These are phyloP conservation scores for Trichoderma oligosporum DNA, from an alignment of 2,329 filamentous ascomycete genomes.

Conservation along the genomic window DNA sequence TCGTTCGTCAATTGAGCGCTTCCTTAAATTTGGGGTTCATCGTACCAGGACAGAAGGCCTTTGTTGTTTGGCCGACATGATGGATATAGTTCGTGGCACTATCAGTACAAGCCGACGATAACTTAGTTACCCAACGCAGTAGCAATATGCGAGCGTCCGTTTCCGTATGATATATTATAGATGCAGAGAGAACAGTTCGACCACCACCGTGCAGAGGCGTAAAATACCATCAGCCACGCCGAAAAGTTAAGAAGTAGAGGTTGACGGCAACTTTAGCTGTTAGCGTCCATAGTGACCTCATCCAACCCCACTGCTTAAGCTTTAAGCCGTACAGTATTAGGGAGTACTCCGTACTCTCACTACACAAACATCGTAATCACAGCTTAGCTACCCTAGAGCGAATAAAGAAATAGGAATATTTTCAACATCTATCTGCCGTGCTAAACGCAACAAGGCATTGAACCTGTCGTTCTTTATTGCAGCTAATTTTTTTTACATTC, in stretches of 20 bases:
- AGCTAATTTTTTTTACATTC: not conserved
- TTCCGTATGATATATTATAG: not conserved
- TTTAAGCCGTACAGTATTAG: not conserved
- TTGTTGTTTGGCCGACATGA: slow-evolving; percentile 49
- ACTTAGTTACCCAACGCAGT: not conserved
- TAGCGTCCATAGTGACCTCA: slow-evolving; percentile 28
- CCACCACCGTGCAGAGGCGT: not conserved
- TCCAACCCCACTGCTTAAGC: slow-evolving; percentile 26
- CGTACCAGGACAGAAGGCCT: slow-evolving; percentile 59
- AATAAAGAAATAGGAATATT: not conserved
- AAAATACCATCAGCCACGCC: not conserved
- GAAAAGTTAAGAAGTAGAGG: slow-evolving; percentile 19
- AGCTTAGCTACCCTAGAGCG: not conserved
- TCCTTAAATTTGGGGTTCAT: not conserved
- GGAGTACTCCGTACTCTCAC: no score
- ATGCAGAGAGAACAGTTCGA: not conserved
- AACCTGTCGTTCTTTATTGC: no score
- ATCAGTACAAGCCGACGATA: not conserved
- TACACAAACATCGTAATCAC: no score
- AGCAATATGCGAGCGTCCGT: not conserved
- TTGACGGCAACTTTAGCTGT: slow-evolving; percentile 23
- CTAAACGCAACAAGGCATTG: no score
- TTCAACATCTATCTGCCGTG: not conserved
- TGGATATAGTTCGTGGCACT: not conserved
- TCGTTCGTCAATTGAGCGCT: not conserved